These are phyloP conservation scores for Podospora tetraspora DNA, from an alignment of 495 filamentous ascomycete species.

Conservation along the genomic window DNA sequence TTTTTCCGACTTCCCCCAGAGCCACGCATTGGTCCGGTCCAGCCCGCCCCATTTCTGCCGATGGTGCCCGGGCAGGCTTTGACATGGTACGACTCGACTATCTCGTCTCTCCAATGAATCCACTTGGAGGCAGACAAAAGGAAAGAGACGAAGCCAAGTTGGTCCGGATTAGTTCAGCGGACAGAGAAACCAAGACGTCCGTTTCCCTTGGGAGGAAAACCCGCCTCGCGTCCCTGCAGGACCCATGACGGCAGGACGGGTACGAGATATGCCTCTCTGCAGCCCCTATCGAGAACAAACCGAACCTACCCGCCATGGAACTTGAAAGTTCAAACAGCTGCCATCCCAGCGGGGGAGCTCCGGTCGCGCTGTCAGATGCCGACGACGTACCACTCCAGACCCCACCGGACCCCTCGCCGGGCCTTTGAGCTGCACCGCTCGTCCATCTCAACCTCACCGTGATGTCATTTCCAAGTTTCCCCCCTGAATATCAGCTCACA, in stretches of 20 bases:
- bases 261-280: no score
- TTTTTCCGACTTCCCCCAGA: neutral
- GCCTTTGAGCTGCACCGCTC: neutral
- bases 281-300: neutral
- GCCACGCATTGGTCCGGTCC: neutral
- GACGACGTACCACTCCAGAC: neutral
- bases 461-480: neutral
- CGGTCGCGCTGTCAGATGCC: no score
- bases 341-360: neutral
- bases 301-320: neutral
- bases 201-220: neutral
- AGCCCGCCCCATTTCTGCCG: neutral
- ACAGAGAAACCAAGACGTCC: no score
- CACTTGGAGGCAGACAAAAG: neutral
- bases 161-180: no score
- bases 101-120: slow-evolving; percentile 5
- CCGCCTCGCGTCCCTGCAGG: no score
- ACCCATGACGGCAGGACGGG: no score
- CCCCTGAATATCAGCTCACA: neutral
- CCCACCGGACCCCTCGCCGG: neutral
- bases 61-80: neutral
- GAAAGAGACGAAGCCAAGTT: no score
- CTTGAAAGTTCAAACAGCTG: neutral
- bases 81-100: slow-evolving; percentile 5
- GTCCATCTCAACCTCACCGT: neutral